Base-by-base conservation (phyloP, 306 rosid species). In the Abrus precatorius region DNA sequence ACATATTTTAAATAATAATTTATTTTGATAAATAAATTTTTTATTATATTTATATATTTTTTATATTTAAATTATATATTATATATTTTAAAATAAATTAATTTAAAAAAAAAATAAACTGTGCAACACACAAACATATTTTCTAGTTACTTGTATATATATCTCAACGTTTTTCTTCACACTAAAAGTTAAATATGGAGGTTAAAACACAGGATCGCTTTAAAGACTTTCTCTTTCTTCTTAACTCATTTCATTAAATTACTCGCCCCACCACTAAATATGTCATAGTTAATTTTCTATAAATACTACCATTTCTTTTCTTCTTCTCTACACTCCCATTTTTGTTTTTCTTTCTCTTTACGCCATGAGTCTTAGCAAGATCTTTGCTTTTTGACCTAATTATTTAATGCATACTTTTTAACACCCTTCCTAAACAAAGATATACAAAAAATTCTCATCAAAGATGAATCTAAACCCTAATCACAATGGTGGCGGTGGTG, bases 121-220 rank as follows among this genome's bases (percentile, higher is more conserved):
- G 20, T 20, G 0, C 20, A 20, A 20, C 20, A 0, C 20, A 20
- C 20, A 20, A 20, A 20, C 20, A 20, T 20, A 20, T 20, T 20
- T 20, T 20, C 20, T 20, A 20, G 20, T 20, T 20, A 20, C 0
- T 20, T 20, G 20, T 20, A 0, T 20, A 20, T 30, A 84, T 83
- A 87, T 87, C 85, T 87, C 87, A 83, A 20, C 89, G 94, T 88
- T 91, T 94, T 94, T 97, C 97, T 94, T 91, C 93, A 95, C 95
- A 97, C 98, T 88, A 95, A 74, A 78, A 82, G 87, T 90, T 87
- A 87, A 87, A 86, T 92, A 88, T 89, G 80, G 81, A 82, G 76
- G 85, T 83, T 87, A 91, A 90, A 20, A 20, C 20, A 20, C 20
- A 20, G 20, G 20, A 20, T 20, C 20, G 86, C 80, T 87, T 92